Percentiles rank a stretch among this genome's conserved stretches.
Conservation (phyloP, 2,329 filamentous ascomycete genomes). For the Penicillium sp. region DNA sequence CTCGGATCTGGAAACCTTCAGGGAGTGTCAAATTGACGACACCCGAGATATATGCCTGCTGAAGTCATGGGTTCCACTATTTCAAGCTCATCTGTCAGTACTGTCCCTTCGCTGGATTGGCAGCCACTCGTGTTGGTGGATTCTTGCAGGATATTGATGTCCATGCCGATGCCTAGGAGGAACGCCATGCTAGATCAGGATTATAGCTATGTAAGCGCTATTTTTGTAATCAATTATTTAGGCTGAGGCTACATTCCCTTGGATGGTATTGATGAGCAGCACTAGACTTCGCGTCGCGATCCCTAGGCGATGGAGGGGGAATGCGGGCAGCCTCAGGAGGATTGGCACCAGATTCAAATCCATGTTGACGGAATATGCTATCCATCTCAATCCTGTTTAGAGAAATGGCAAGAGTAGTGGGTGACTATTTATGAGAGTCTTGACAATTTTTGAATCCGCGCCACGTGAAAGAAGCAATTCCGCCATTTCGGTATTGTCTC, state of each 20-base stretch:
- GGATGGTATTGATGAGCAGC: background rate
- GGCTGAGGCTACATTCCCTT: background rate
- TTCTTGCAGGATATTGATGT: conserved; percentile 8
- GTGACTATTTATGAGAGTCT: conserved; percentile 5
- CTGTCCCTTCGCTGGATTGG: conserved; percentile 4
- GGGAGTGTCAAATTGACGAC: no score
- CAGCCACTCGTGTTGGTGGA: background rate
- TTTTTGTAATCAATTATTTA: background rate
- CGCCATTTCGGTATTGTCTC: conserved; percentile 2
- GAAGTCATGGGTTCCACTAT: no score
- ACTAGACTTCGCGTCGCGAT: background rate
- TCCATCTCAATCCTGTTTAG: conserved; percentile 1
- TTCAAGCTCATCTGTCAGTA: no score
- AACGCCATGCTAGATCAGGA: background rate
- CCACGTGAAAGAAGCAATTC: conserved; percentile 10
- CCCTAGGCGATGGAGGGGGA: background rate
- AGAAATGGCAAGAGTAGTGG: conserved; percentile 1
- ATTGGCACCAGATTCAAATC: background rate
- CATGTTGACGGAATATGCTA: conserved; percentile 4
- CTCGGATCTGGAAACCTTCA: no score
- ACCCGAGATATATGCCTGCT: no score
- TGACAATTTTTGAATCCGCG: conserved; percentile 9
- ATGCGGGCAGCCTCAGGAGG: background rate
- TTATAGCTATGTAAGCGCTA: background rate
- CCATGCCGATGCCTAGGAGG: conserved; percentile 3